These are phyloP conservation scores for Globisporangium acanthophoron DNA, from an alignment of 352 stramenopile genomes.

Conservation along the genomic window DNA sequence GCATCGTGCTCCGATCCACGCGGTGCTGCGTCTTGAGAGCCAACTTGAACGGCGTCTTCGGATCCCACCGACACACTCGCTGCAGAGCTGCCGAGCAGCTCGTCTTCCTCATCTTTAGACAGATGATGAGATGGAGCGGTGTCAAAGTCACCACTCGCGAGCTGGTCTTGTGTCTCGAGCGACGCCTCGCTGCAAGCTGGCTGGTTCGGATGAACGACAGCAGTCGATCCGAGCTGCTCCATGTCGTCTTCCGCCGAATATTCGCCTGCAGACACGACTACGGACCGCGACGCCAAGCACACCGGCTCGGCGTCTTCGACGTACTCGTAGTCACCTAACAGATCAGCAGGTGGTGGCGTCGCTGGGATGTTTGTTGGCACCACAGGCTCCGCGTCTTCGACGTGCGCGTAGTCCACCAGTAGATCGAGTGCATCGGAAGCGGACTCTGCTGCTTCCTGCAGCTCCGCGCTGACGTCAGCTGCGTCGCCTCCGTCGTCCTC, in stretches of 20 bases:
- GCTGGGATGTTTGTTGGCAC: neutral
- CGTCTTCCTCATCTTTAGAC: neutral
- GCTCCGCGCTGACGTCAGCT: neutral
- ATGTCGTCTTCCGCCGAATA: neutral
- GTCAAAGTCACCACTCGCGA: neutral
- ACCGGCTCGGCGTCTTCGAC: slow-evolving; percentile 25
- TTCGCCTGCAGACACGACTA: no score
- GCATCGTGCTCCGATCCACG: neutral
- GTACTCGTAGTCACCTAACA: slow-evolving; percentile 30
- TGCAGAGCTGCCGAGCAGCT: neutral
- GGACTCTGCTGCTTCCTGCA: neutral
- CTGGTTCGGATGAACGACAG: neutral
- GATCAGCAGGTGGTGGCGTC: slow-evolving; percentile 4
- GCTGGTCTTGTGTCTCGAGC: neutral
- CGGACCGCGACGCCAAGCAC: neutral
- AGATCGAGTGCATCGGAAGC: neutral
- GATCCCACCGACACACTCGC: neutral
- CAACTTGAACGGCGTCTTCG: neutral
- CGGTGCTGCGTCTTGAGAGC: neutral
- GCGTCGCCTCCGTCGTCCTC: neutral
- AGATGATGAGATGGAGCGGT: neutral
- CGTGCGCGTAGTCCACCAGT: neutral
- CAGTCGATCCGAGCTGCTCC: neutral
- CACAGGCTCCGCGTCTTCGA: neutral
- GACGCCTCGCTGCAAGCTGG: neutral